Conservation (phyloP, 2,329 filamentous ascomycete genomes). For the Xylaria sp. region DNA sequence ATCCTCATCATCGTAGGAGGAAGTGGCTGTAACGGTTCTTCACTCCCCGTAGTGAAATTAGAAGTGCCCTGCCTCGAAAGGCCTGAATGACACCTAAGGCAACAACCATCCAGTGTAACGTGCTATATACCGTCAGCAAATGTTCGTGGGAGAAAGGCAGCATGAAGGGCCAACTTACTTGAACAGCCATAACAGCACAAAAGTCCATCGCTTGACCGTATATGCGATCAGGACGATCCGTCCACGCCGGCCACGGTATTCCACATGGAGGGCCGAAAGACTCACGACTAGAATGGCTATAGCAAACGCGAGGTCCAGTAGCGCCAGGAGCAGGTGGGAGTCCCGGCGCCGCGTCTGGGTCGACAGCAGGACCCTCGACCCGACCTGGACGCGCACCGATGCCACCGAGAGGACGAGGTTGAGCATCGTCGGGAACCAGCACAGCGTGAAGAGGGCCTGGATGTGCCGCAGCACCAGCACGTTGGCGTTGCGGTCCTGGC, state of each 20-base stretch:
- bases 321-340: background rate
- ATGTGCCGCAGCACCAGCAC: background rate
- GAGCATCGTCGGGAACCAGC: background rate
- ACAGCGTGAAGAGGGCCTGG: background rate
- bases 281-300: background rate
- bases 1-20: background rate
- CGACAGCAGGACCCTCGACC: background rate
- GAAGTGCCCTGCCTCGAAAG: background rate
- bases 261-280: background rate
- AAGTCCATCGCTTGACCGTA: background rate
- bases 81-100: background rate
- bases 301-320: background rate
- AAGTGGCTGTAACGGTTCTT: background rate
- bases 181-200: background rate
- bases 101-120: background rate
- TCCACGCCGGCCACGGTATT: background rate
- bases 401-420: background rate
- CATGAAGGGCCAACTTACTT: background rate
- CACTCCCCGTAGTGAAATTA: background rate
- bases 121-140: background rate
- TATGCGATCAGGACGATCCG: background rate
- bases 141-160: too few relatives aligned
- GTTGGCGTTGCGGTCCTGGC: background rate
- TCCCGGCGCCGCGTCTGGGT: background rate
- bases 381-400: background rate